A percentile compares a stretch with the other conserved stretches of the same genome.
Conservation (phyloP, 495 filamentous ascomycete species). For the Astrocystis sublimbata region DNA sequence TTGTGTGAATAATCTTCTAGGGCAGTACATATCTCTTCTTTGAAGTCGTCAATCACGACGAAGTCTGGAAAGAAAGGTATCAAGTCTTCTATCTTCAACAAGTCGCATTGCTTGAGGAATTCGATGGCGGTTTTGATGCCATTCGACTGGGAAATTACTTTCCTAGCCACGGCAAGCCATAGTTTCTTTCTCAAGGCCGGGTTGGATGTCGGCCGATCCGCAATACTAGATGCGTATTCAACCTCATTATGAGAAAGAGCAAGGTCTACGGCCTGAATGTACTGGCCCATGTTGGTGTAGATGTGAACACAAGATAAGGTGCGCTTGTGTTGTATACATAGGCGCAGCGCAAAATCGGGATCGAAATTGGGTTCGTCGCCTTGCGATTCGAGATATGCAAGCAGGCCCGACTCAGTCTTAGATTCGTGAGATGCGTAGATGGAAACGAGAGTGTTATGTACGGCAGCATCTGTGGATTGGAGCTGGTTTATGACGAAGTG, state of each 20-base stretch:
- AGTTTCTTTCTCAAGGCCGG: slow-evolving; percentile 84
- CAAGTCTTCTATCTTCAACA: slow-evolving; percentile 91
- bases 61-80: slow-evolving; percentile 99
- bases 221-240: slow-evolving; percentile 83
- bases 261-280: slow-evolving; percentile 86
- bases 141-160: slow-evolving; percentile 79
- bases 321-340: slow-evolving; percentile 91
- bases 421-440: slow-evolving; percentile 89
- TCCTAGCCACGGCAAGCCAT: slow-evolving; percentile 91
- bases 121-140: slow-evolving; percentile 95
- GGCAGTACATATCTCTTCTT: slow-evolving; percentile 93
- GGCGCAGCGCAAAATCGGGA: slow-evolving; percentile 92
- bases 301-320: slow-evolving; percentile 94
- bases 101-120: slow-evolving; percentile 85
- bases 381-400: slow-evolving; percentile 82
- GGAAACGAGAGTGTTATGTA: slow-evolving; percentile 95
- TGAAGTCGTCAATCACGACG: slow-evolving; percentile 98
- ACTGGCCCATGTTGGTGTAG: slow-evolving; percentile 92
- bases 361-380: slow-evolving; percentile 74
- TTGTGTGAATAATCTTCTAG: slow-evolving; percentile 88
- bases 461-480: slow-evolving; percentile 78
- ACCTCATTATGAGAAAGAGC: slow-evolving; percentile 86
- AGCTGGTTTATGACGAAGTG: slow-evolving; percentile 90
- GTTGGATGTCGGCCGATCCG: slow-evolving; percentile 81
- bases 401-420: slow-evolving; percentile 76